Percentiles rank a stretch among this genome's conserved stretches.
Evolutionary conservation across 306 rosid species (phyloP).

Genomic region (Cajanus cajan): DNA sequence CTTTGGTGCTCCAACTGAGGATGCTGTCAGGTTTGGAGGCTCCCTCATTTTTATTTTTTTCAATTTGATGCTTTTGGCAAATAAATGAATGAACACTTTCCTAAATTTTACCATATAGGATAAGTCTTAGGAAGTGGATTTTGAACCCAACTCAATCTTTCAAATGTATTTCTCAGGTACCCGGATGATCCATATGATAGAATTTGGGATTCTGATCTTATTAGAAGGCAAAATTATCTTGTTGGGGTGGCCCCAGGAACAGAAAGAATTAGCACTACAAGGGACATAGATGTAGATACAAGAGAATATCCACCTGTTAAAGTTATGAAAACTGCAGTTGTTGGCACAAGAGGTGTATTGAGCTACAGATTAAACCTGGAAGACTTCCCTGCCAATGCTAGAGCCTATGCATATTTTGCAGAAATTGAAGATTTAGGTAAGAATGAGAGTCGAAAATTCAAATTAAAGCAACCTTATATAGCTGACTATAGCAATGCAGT

Average conservation of each 20-base stretch:
- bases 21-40: constrained; percentile 52
- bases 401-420: constrained; percentile 74
- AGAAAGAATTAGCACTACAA: constrained; percentile 60
- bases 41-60: not conserved
- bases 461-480: constrained; percentile 52
- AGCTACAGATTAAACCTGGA: constrained; percentile 74
- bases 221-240: constrained; percentile 77
- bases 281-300: constrained; percentile 46
- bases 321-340: constrained; percentile 81
- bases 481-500: constrained; percentile 66
- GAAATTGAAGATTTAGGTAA: constrained; percentile 61
- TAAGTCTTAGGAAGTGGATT: too few species aligned
- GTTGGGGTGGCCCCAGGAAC: constrained; percentile 88
- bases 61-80: not conserved
- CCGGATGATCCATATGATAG: constrained; percentile 94
- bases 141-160: too few species aligned
- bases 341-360: constrained; percentile 60
- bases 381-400: constrained; percentile 68
- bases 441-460: constrained; percentile 63
- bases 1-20: constrained; percentile 70
- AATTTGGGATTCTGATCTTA: constrained; percentile 85
- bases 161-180: constrained; percentile 55
- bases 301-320: constrained; percentile 73
- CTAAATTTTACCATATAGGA: not conserved
- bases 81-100: not conserved